Evolutionary conservation across 306 rosid genomes (phyloP).

Genomic region (Canavalia ensiformis): DNA sequence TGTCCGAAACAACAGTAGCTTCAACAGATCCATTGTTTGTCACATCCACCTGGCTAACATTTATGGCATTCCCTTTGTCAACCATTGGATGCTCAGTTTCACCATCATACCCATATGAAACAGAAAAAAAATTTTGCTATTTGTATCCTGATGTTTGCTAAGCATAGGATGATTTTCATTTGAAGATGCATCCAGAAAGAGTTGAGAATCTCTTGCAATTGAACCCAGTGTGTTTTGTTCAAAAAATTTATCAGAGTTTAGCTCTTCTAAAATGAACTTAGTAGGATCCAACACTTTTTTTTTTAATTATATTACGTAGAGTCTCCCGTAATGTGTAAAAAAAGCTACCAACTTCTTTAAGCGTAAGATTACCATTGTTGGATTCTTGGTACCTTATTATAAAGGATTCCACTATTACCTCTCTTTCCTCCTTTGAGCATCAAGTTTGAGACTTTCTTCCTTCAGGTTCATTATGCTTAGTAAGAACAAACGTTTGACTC

Average conservation of each 20-base stretch:
- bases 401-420: slow-evolving; percentile 88
- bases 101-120: slow-evolving; percentile 47
- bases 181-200: slow-evolving; percentile 49
- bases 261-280: slow-evolving; percentile 64
- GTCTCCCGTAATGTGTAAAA: slow-evolving; percentile 98
- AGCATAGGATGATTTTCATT: slow-evolving; percentile 50
- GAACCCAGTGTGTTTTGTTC: slow-evolving; percentile 78
- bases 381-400: slow-evolving; percentile 85
- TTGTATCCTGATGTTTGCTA: slow-evolving; percentile 45
- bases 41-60: slow-evolving; percentile 55
- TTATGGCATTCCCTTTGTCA: slow-evolving; percentile 44
- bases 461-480: slow-evolving; percentile 81
- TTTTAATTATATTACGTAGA: slow-evolving; percentile 93
- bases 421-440: slow-evolving; percentile 88
- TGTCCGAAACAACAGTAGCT: slow-evolving; percentile 45
- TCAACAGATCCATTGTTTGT: slow-evolving; percentile 10
- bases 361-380: slow-evolving; percentile 87
- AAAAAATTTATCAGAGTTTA: slow-evolving; percentile 48
- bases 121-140: slow-evolving; percentile 48
- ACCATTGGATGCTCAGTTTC: slow-evolving; percentile 24
- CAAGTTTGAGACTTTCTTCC: slow-evolving; percentile 84
- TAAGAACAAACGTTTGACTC: slow-evolving; percentile 80
- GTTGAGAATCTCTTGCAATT: slow-evolving; percentile 66
- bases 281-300: slow-evolving; percentile 95
- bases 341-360: slow-evolving; percentile 98